phyloP scores from a whole-genome alignment of 371 early-diverging fungal species.

The Actinomortierella ambigua region DNA sequence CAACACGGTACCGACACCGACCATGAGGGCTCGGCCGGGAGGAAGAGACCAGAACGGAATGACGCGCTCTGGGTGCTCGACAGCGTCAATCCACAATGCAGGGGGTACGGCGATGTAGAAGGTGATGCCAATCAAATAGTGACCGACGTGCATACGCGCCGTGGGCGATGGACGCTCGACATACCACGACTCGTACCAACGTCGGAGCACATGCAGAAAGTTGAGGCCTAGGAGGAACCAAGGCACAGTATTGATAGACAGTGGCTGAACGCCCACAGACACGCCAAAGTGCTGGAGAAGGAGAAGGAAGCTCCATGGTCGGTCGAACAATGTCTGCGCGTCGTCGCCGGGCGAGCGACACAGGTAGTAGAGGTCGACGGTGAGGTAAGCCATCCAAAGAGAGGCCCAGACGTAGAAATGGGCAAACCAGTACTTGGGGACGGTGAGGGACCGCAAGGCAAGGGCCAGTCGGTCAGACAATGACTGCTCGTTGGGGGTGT shows the following conservation, averaged over 20 bases:
- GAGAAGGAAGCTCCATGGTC: slow-evolving; percentile 22
- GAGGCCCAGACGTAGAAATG: slow-evolving; percentile 66
- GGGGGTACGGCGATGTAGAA: slow-evolving; percentile 69
- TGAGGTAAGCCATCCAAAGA: slow-evolving; percentile 29
- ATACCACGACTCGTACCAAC: slow-evolving; percentile 68
- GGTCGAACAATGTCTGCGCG: too few species aligned
- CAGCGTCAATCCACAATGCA: slow-evolving; percentile 54
- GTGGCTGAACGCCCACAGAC: too few species aligned
- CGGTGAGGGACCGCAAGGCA: slow-evolving; percentile 36
- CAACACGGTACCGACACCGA: slow-evolving; percentile 1
- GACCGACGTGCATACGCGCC: slow-evolving; percentile 71
- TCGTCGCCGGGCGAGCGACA: too few species aligned
- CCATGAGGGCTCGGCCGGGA: slow-evolving; percentile 6
- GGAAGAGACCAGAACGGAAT: slow-evolving; percentile 49
- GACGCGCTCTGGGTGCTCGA: slow-evolving; percentile 43
- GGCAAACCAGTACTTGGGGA: slow-evolving; percentile 69
- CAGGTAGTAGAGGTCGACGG: slow-evolving; percentile 24
- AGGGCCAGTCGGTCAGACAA: too few species aligned
- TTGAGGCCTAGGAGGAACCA: slow-evolving; percentile 46
- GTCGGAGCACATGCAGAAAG: slow-evolving; percentile 57
- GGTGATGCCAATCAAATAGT: slow-evolving; percentile 69
- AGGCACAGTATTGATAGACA: too few species aligned
- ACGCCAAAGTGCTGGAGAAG: slow-evolving; percentile 24
- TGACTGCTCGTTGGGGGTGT: not conserved
- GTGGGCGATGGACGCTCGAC: slow-evolving; percentile 58